phyloP scores from a whole-genome alignment of 1,284 basidiomycete genomes.

The Ustilago xerochloae region DNA sequence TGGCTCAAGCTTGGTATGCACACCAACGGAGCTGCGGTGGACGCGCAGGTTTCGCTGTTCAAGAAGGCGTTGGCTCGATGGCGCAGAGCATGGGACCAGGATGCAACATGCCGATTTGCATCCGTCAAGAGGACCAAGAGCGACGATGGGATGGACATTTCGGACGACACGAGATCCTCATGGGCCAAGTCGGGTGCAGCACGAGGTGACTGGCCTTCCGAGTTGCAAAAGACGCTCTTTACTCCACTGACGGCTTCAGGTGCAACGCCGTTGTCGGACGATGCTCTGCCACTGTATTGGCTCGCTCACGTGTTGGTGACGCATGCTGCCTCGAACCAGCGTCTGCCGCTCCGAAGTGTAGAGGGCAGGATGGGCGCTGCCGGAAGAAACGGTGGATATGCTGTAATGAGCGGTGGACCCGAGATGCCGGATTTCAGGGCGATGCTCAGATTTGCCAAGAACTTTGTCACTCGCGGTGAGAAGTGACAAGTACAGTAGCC shows the following conservation, averaged over 20 bases:
- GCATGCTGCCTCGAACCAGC: conserved; percentile 49
- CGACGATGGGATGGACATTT: conserved; percentile 8
- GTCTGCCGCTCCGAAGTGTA: conserved; percentile 35
- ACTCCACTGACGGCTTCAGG: conserved; percentile 58
- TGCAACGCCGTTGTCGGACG: conserved; percentile 57
- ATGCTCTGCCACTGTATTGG: conserved; percentile 62
- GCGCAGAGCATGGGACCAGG: conserved; percentile 59
- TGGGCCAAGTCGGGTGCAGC: conserved; percentile 4
- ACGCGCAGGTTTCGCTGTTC: conserved; percentile 41
- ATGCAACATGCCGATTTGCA: conserved; percentile 49
- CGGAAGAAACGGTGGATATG: conserved; percentile 23
- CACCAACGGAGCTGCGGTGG: conserved; percentile 5
- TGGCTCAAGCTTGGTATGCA: conserved; percentile 33
- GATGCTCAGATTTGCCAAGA: conserved; percentile 59
- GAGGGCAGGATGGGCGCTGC: conserved; percentile 27
- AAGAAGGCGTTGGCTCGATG: conserved; percentile 53
- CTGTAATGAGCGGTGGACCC: conserved; percentile 23
- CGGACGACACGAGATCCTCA: conserved; percentile 4
- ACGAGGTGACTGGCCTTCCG: conserved; percentile 25
- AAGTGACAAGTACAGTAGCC: conserved; percentile 20
- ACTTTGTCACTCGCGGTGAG: conserved; percentile 53
- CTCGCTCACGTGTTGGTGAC: conserved; percentile 57
- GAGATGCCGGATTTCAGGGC: conserved; percentile 52
- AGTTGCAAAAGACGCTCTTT: conserved; percentile 40
- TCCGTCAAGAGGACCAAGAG: conserved; percentile 28